Conservation (phyloP, 2,329 filamentous ascomycete species). For the Elsinoe perseae region DNA sequence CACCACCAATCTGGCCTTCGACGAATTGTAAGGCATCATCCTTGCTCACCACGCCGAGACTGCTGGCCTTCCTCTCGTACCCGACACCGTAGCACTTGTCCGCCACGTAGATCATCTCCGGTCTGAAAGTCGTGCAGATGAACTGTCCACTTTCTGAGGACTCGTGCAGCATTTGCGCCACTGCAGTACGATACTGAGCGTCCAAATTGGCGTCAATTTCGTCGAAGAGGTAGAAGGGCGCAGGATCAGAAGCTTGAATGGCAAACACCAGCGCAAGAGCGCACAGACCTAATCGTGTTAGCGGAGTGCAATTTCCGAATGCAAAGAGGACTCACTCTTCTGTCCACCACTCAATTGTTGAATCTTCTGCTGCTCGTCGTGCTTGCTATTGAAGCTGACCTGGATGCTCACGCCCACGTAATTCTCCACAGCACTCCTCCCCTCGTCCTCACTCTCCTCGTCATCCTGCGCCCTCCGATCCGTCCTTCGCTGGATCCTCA, state of each 20-base stretch:
- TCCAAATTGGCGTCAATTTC: slow-evolving; percentile 98
- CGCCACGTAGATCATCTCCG: slow-evolving; percentile 89
- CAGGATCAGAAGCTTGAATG: slow-evolving; percentile 95
- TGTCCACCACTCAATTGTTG: slow-evolving; percentile 95
- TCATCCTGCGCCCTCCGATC: slow-evolving; percentile 62
- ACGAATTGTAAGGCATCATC: slow-evolving; percentile 91
- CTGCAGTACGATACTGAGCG: slow-evolving; percentile 93
- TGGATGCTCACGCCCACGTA: slow-evolving; percentile 95
- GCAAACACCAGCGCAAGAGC: slow-evolving; percentile 97
- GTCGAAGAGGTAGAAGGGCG: slow-evolving; percentile 98
- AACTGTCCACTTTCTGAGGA: slow-evolving; percentile 59
- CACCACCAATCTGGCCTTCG: slow-evolving; percentile 62
- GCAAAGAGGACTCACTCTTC: slow-evolving; percentile 61
- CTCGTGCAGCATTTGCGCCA: slow-evolving; percentile 74
- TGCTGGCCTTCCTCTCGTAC: slow-evolving; percentile 85
- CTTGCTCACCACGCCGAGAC: slow-evolving; percentile 78
- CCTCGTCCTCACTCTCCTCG: slow-evolving; percentile 40
- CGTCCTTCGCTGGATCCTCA: slow-evolving; percentile 86
- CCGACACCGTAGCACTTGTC: slow-evolving; percentile 98
- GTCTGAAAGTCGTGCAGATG: slow-evolving; percentile 97
- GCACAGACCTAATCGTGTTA: slow-evolving; percentile 60
- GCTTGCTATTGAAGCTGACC: slow-evolving; percentile 97
- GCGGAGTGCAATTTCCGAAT: slow-evolving; percentile 15
- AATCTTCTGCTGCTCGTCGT: slow-evolving; percentile 96
- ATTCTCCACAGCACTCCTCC: slow-evolving; percentile 66